Base-by-base conservation (phyloP, 2,329 filamentous ascomycete genomes). In the Grosmannia serpens region DNA sequence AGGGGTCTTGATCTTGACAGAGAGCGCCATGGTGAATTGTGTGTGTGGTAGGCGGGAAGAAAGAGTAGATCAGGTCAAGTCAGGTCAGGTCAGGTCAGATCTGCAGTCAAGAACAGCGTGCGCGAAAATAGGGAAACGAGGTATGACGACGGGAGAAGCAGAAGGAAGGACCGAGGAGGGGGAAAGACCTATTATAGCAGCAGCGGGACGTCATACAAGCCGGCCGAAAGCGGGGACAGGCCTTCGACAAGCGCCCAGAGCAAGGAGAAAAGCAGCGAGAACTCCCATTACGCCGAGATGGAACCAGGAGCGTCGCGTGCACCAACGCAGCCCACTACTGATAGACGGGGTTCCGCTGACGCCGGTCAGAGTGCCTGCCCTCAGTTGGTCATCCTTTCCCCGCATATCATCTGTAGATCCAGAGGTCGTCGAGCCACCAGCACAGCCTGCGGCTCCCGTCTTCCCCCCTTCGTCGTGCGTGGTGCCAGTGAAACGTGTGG, bases 1-100 rank as follows among this genome's bases (percentile, higher is more conserved):
- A 60, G 87, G 86, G 66, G 86, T 89, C 75, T 84, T 82, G 67
- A 90, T 79, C 70, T 85, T 78, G 63, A 79, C 73, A 58, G 65
- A 67, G 31, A 70, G 61, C 22, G 70, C 62, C 70, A 72, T n/a
- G n/a, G n/a, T n/a, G n/a, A n/a, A n/a, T 72, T 56, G 55, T 69
- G 64, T 41, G 15, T 17, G 7, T 41, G 15, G 38, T 41, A 41
- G 20, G 38, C 17, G 38, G 17, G 4, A 29, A 22, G 4, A 29
- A 22, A 10, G 8, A 13, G 15, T 27, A 26, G 13, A 24, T 2
- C 4, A 33, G 11, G n/a, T 13, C 11, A 17, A 53, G 24, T 13
- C 9, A 24, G 47, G 44, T n/a, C n/a, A n/a, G n/a, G n/a, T n/a
- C n/a, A n/a, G n/a, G n/a, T n/a, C n/a, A n/a, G n/a, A n/a, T n/a